A percentile compares a stretch with the other conserved stretches of the same genome.
These are phyloP conservation scores for Blastocystis sp. DNA, from an alignment of 352 stramenopile species.

Conservation along the genomic window DNA sequence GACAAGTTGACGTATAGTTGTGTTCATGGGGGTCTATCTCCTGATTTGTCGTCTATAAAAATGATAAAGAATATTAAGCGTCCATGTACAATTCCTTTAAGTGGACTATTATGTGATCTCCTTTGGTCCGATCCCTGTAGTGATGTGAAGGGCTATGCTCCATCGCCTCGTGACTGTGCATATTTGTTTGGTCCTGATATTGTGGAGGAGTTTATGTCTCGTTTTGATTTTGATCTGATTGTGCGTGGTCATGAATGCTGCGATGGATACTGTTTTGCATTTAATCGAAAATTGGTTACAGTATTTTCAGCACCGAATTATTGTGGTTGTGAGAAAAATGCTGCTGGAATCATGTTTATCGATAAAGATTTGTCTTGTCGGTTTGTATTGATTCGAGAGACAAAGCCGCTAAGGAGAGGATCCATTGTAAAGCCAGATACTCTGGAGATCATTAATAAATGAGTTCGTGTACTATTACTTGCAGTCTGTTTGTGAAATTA, in stretches of 20 bases:
- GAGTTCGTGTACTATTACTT: background rate
- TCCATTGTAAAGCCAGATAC: constrained; percentile 51
- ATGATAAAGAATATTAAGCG: constrained; percentile 68
- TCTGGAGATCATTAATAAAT: constrained; percentile 48
- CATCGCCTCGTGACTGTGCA: constrained; percentile 91
- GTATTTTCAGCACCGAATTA: constrained; percentile 99
- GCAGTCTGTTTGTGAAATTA: constrained; percentile 19
- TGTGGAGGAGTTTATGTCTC: constrained; percentile 87
- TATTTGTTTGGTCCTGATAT: constrained; percentile 98
- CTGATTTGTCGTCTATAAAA: constrained; percentile 84
- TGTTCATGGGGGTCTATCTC: constrained; percentile 90
- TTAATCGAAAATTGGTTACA: constrained; percentile 92
- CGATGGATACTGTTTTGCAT: constrained; percentile 99
- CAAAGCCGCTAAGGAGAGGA: background rate
- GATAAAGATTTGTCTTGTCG: constrained; percentile 33
- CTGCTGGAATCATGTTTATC: constrained; percentile 70
- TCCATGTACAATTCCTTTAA: constrained; percentile 74
- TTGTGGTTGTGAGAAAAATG: constrained; percentile 99
- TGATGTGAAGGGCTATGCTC: constrained; percentile 93
- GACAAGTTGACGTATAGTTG: constrained; percentile 68
- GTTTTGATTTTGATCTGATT: constrained; percentile 94
- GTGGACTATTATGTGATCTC: constrained; percentile 88
- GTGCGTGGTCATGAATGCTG: constrained; percentile 96
- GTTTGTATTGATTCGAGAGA: constrained; percentile 58
- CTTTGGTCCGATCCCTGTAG: constrained; percentile 97